Base-by-base conservation (phyloP, 768 basidiomycete genomes). In the Hygrophoropsis aurantiaca region DNA sequence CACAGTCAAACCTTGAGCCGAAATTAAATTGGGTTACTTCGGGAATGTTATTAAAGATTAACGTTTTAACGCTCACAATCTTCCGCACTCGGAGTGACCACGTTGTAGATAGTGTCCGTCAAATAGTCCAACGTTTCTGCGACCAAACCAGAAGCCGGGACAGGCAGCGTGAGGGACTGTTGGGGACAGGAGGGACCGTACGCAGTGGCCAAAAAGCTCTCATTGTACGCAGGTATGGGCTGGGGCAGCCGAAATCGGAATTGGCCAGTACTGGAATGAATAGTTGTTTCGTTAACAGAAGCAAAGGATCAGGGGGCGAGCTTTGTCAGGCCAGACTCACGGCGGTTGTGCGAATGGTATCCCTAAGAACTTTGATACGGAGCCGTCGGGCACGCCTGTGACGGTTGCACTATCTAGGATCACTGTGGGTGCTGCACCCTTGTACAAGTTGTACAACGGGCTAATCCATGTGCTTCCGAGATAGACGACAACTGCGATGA, bases 261-360 rank as follows among this genome's bases (percentile, higher is more conserved):
- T 40, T 69, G 57, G 9, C 70, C 70, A 15, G 63, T 53, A 7
- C 73, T 75, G 18, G 25, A 11, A n/a, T n/a, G n/a, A n/a, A n/a
- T n/a, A n/a, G n/a, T n/a, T n/a, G n/a, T n/a, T n/a, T n/a, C n/a
- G n/a, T n/a, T n/a, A n/a, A n/a, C n/a, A n/a, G n/a, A n/a, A n/a
- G n/a, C n/a, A n/a, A n/a, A n/a, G n/a, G n/a, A n/a, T n/a, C n/a
- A n/a, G n/a, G n/a, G n/a, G n/a, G n/a, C n/a, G n/a, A n/a, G n/a
- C n/a, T n/a, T n/a, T n/a, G n/a, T n/a, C n/a, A n/a, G n/a, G n/a
- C n/a, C n/a, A 24, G n/a, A 47, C 74, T 51, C 49, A 82, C 81
- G 79, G 78, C 19, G 81, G 74, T 56, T 73, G 51, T 11, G 78
- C 80, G 45, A 77, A 82, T 1, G 80, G 80, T 32, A 82, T 78